These are phyloP conservation scores for Colletotrichum nymphaeae DNA, from an alignment of 2,329 filamentous ascomycete species.

Conservation along the genomic window DNA sequence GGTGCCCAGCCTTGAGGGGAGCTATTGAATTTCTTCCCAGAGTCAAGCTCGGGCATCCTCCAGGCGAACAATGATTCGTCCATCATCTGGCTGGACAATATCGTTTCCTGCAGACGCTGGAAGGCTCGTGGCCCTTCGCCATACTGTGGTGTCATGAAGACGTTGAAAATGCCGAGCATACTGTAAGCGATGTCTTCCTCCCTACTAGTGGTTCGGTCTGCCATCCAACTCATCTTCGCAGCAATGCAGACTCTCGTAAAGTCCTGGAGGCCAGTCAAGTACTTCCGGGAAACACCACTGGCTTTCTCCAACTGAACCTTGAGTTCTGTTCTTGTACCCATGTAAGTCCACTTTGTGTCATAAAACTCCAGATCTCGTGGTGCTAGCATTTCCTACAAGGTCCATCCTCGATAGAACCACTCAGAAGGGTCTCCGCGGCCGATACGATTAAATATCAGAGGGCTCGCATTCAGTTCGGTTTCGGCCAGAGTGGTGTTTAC, in stretches of 20 bases:
- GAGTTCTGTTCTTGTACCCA: not conserved
- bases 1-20: too few species aligned
- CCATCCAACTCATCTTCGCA: slow-evolving; percentile 40
- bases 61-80: too few species aligned
- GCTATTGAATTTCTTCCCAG: too few species aligned
- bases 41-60: too few species aligned
- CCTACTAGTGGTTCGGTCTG: slow-evolving; percentile 37
- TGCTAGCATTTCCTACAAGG: not conserved
- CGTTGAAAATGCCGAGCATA: slow-evolving; percentile 41
- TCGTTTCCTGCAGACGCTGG: slow-evolving; percentile 31
- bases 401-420: not conserved
- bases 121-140: slow-evolving; percentile 41
- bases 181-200: slow-evolving; percentile 41
- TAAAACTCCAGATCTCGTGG: not conserved
- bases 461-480: too few species aligned
- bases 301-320: too few species aligned
- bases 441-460: too few species aligned
- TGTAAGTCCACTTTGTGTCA: not conserved
- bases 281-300: too few species aligned
- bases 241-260: too few species aligned
- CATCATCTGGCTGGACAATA: too few species aligned
- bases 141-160: slow-evolving; percentile 42
- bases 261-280: too few species aligned
- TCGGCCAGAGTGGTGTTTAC: not conserved
- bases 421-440: not conserved